Conservation (phyloP, 176 grass and related monocot genomes). For the Carex littledalei region DNA sequence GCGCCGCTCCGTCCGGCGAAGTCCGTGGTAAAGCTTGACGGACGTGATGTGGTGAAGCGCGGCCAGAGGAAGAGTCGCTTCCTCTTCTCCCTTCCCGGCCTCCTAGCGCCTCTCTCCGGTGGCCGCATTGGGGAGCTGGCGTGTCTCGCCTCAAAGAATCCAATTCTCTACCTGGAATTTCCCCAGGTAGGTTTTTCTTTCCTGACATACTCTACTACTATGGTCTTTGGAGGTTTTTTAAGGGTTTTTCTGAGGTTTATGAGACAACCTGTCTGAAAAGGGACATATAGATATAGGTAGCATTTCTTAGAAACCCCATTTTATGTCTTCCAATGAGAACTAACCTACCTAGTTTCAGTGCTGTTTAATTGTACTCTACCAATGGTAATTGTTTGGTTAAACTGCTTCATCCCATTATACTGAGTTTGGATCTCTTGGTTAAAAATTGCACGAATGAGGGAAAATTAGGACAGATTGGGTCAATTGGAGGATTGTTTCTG, state of each 20-base stretch:
- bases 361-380: not conserved
- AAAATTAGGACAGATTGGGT: not conserved
- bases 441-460: not conserved
- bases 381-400: not conserved
- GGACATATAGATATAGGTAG: not conserved
- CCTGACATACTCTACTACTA: not conserved
- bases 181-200: slow-evolving; percentile 38
- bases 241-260: slow-evolving; percentile 7
- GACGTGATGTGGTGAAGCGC: slow-evolving; percentile 73
- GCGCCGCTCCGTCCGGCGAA: slow-evolving; percentile 39
- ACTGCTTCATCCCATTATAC: not conserved
- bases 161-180: slow-evolving; percentile 78
- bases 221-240: not conserved
- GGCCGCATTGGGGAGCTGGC: slow-evolving; percentile 78
- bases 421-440: not conserved
- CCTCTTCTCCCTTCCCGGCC: slow-evolving; percentile 87
- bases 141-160: slow-evolving; percentile 75
- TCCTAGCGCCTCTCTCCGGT: slow-evolving; percentile 58
- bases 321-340: not conserved
- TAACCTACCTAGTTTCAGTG: not conserved
- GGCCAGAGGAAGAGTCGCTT: slow-evolving; percentile 81
- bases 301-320: not conserved
- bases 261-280: not conserved
- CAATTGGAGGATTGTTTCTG: not conserved
- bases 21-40: slow-evolving; percentile 57